Evolutionary conservation across 106 monocot genomes (phyloP).

Genomic region (Acanthochlamys bracteata): DNA sequence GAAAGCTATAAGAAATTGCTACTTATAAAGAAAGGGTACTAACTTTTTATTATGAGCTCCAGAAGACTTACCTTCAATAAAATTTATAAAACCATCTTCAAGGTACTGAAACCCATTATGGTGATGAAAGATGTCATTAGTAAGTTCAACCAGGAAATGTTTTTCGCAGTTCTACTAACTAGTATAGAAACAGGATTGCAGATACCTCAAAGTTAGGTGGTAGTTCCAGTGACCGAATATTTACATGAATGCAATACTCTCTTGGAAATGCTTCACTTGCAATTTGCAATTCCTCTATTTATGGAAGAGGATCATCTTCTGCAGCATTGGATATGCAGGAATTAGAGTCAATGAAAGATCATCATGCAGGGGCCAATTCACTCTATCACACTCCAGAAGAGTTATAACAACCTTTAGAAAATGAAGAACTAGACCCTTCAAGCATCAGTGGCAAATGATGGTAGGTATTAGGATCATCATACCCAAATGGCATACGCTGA

Average conservation of each 20-base stretch:
- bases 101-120: slow-evolving; percentile 66
- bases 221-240: slow-evolving; percentile 85
- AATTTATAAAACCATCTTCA: slow-evolving; percentile 69
- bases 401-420: slow-evolving; percentile 75
- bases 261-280: slow-evolving; percentile 93
- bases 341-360: not conserved
- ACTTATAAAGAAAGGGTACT: slow-evolving; percentile 3
- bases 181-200: not conserved
- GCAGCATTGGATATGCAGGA: slow-evolving; percentile 35
- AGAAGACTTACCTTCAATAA: slow-evolving; percentile 42
- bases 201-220: slow-evolving; percentile 92
- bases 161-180: not conserved
- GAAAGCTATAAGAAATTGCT: too few relatives aligned
- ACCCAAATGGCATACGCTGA: too few relatives aligned
- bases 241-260: slow-evolving; percentile 79
- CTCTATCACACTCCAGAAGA: not conserved
- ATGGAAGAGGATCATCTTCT: slow-evolving; percentile 93
- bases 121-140: not conserved
- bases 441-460: slow-evolving; percentile 80
- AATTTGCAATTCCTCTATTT: slow-evolving; percentile 82
- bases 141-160: not conserved
- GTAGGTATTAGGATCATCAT: slow-evolving; percentile 46
- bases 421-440: slow-evolving; percentile 88
- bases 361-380: not conserved
- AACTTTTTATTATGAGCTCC: not conserved